Percentiles rank a stretch among this genome's conserved stretches.
Evolutionary conservation across 75 land plant genomes (phyloP).

Genomic region (Pinus taeda): DNA sequence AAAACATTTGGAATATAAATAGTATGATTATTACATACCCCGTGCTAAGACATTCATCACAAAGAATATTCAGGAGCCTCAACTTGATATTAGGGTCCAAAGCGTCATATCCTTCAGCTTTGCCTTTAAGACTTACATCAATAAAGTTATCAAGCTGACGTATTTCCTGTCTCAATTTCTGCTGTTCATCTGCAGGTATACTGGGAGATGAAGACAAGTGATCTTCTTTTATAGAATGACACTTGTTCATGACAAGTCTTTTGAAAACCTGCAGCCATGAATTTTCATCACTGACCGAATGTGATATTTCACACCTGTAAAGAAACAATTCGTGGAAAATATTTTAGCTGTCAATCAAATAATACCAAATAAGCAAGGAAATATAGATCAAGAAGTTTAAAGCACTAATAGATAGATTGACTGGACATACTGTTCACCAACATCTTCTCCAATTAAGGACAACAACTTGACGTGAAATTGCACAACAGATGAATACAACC

Average conservation of each 20-base stretch:
- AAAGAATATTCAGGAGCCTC: conserved; percentile 57
- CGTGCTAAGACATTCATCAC: conserved; percentile 70
- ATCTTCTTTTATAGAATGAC: background rate
- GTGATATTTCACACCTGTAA: conserved; percentile 15
- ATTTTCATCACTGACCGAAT: conserved; percentile 22
- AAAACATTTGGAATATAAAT: background rate
- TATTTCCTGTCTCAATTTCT: background rate
- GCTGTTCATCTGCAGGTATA: conserved; percentile 12
- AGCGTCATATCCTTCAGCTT: conserved; percentile 36
- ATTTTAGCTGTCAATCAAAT: background rate
- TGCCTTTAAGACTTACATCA: conserved; percentile 17
- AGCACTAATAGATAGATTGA: background rate
- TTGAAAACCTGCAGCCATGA: conserved; percentile 55
- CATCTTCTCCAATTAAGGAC: conserved; percentile 31
- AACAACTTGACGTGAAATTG: conserved; percentile 57
- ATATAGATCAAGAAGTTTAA: background rate
- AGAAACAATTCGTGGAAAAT: background rate
- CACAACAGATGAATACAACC: conserved; percentile 28
- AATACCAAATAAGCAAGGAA: background rate
- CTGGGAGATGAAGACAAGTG: background rate
- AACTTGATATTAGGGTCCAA: conserved; percentile 48
- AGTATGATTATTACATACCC: conserved; percentile 32
- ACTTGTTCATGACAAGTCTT: conserved; percentile 23
- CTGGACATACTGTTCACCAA: conserved; percentile 37
- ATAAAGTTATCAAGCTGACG: background rate